Base-by-base conservation (phyloP, 2,329 filamentous ascomycete genomes). In the Cladosporium cucumerinum region DNA sequence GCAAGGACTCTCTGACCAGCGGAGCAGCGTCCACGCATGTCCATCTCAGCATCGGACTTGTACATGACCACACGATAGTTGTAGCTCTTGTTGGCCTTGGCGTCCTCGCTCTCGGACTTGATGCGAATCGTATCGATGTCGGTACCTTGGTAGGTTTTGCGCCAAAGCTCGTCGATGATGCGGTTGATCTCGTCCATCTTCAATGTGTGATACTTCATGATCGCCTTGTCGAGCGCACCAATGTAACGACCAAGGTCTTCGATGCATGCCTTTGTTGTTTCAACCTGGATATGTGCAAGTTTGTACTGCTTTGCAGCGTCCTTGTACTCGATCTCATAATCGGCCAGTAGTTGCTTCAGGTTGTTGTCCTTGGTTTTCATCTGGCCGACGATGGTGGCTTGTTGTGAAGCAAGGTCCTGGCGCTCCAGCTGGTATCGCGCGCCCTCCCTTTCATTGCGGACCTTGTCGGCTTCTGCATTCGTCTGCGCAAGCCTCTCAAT, bases 161-260 rank as follows among this genome's bases (percentile, higher is more conserved):
- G 91, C 95, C 95, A 99, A n/a, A 99, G 85, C 77, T 99, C 95
- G 69, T 91, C 92, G 59, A 96, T 89, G 76, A 97, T 97, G 64
- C 88, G 86, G 78, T 99, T 99, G 77, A 99, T 94, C 77, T 99
- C 93, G 71, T 95, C 91, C 95, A 99, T 99, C 82, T 99, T 99
- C 75, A 97, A 82, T 32, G 89, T 86, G 80, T 99, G 95, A 75
- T 94, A 99, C 73, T 91, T 92, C 92, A 99, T 97, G 73, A 99
- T 96, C 55, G 95, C 96, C 74, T 95, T 92, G 81, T 98, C 94
- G 14, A 99, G 85, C 8, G 95, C 95, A 11, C 86, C 84, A 51
- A 87, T 85, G 75, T 96, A 98, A 48, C 91, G 89, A 7, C 85
- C 89, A 39, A 99, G 82, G 75, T 99, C 95, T 65, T 96, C 92